Base-by-base conservation (phyloP, 331 rosid genomes). In the Rhamnella rubrinervis region DNA sequence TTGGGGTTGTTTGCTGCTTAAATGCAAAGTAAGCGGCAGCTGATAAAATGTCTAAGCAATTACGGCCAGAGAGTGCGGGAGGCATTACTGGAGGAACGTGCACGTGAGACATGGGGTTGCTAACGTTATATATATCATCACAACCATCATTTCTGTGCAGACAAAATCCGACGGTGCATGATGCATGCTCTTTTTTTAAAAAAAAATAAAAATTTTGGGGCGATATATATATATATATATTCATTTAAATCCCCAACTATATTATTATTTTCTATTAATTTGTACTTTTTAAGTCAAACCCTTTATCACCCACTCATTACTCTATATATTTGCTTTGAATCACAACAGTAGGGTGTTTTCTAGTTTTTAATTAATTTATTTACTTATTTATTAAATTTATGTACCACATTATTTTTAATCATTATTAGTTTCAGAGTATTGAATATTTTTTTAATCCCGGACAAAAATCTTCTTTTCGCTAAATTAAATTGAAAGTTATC, bases 71-170 rank as follows among this genome's bases (percentile, higher is more conserved):
- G 72, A 38, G 63, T 18, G 11, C 19, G 40, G 63, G 44, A 51
- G 73, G 50, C 11, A 40, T 31, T 31, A 31, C 35, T 31, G 73
- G 59, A 28, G 55, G 71, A 81, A 78, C 77, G 81, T 80, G 88
- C 53, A 59, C 37, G 35, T 37, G 80, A 71, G 77, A 40, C 56
- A 66, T 68, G 68, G 39, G 65, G 64, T 19, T 15, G 37, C 66
- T 64, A 49, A 61, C 71, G 65, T 77, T 57, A 50, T 55, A 31
- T 57, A 56, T 55, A 31, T 5, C 72, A 66, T 73, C 71, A 59
- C 63, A 61, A 59, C 51, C 63, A 68, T 31, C 35, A 3, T 4
- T 2, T 31, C 3, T 3, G 4, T 31, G 72, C 80, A 66, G 59
- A 56, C 76, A 75, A 56, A 71, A 69, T 65, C 69, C 72, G 66